Conservation (phyloP, 2,329 filamentous ascomycete species). For the Trichocomaceae sp. region DNA sequence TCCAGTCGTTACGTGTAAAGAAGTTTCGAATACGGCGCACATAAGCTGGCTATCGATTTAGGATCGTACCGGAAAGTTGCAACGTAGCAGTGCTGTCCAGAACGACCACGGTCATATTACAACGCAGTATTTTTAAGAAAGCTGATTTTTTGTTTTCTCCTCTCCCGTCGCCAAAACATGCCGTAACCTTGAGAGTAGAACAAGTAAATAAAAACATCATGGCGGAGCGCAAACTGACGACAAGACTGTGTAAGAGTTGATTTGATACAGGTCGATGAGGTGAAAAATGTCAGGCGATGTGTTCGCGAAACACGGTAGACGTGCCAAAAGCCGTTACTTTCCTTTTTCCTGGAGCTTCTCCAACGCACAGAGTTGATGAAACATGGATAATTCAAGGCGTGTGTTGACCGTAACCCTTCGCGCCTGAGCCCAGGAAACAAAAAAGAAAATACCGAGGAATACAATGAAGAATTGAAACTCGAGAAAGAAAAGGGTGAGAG, state of each 20-base stretch:
- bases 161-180: conserved; percentile 33
- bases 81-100: conserved; percentile 38
- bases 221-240: conserved; percentile 32
- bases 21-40: conserved; percentile 33
- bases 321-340: conserved; percentile 28
- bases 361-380: conserved; percentile 27
- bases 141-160: conserved; percentile 29
- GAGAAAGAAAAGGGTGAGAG: conserved; percentile 16
- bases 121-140: conserved; percentile 32
- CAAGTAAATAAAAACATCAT: conserved; percentile 34
- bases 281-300: conserved; percentile 24
- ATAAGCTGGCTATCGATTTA: conserved; percentile 35
- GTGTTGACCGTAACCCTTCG: conserved; percentile 32
- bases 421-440: conserved; percentile 25
- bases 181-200: conserved; percentile 31
- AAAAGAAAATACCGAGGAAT: conserved; percentile 31
- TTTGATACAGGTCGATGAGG: conserved; percentile 29
- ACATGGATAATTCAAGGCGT: conserved; percentile 17
- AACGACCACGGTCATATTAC: conserved; percentile 39
- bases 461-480: conserved; percentile 23
- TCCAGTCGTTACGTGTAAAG: conserved; percentile 38
- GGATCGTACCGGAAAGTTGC: conserved; percentile 33
- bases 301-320: conserved; percentile 29
- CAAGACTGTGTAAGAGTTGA: conserved; percentile 26
- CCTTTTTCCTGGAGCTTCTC: conserved; percentile 12